These are phyloP conservation scores for Stereum hirsutum DNA, from an alignment of 1,284 basidiomycete species.

Conservation along the genomic window DNA sequence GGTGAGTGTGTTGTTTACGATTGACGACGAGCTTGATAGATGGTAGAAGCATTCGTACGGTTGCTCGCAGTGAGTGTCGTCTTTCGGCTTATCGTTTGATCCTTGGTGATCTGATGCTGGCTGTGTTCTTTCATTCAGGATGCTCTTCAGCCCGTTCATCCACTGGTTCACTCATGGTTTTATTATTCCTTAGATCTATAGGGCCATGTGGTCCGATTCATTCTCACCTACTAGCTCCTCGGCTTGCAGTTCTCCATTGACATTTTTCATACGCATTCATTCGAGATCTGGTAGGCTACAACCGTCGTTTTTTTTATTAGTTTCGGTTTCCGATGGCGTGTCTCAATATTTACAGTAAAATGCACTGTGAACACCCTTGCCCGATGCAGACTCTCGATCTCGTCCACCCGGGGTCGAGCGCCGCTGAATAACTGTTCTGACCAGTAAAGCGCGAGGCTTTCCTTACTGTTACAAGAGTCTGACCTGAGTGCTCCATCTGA, in stretches of 20 bases:
- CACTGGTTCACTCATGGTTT: conserved; percentile 41
- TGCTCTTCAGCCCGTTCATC: conserved; percentile 35
- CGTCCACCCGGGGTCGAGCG: no score
- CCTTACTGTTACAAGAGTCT: no score
- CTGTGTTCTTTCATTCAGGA: no score
- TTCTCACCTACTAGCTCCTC: conserved; percentile 35
- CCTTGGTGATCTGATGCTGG: neutral
- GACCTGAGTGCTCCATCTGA: no score
- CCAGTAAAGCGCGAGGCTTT: no score
- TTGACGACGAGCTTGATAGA: conserved; percentile 42
- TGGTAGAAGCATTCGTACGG: conserved; percentile 55
- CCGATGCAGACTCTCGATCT: no score
- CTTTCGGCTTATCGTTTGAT: conserved; percentile 26
- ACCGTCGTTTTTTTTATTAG: conserved; percentile 46
- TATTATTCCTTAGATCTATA: conserved; percentile 35
- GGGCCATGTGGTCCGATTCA: conserved; percentile 31
- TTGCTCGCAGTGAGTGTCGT: conserved; percentile 12
- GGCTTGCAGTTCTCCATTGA: conserved; percentile 39
- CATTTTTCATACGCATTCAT: conserved; percentile 32
- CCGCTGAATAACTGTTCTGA: no score
- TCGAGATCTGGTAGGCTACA: conserved; percentile 39
- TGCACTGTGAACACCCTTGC: no score
- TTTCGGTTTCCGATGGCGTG: no score
- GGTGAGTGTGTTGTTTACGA: conserved; percentile 46
- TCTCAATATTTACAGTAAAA: no score